phyloP scores from a whole-genome alignment of 2,329 filamentous ascomycete species.

The Berkeleyomyces rouxiae region DNA sequence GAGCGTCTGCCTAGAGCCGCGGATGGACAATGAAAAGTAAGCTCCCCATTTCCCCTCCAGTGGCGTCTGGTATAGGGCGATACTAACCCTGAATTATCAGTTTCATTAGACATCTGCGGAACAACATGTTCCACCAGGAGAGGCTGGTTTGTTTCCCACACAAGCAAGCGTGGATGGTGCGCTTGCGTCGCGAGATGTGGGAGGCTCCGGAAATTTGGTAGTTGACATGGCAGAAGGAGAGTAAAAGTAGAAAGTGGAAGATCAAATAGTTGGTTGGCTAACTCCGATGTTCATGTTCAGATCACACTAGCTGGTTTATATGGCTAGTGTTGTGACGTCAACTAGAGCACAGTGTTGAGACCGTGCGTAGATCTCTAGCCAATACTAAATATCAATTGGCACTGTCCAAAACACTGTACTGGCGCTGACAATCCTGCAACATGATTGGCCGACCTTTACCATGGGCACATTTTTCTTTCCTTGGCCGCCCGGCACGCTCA shows the following conservation, averaged over 20 bases:
- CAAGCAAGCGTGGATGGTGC: conserved; percentile 80
- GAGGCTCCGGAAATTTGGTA: conserved; percentile 44
- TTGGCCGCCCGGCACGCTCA: background rate
- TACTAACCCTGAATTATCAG: conserved; percentile 15
- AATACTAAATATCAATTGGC: background rate
- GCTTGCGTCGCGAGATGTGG: conserved; percentile 65
- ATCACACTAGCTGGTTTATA: background rate
- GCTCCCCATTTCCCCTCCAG: conserved; percentile 17
- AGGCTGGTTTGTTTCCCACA: conserved; percentile 76
- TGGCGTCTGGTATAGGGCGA: background rate
- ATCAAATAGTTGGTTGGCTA: too few species aligned
- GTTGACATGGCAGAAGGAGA: background rate
- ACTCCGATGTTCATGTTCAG: too few species aligned
- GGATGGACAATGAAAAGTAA: conserved; percentile 80
- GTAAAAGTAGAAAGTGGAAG: background rate
- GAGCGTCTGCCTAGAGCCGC: conserved; percentile 70
- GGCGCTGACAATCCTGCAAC: background rate
- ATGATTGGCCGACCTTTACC: conserved; percentile 1
- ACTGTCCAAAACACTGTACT: background rate
- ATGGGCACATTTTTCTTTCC: background rate
- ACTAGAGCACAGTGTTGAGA: background rate
- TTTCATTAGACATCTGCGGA: conserved; percentile 44
- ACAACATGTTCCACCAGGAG: conserved; percentile 70
- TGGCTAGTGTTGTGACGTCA: background rate
- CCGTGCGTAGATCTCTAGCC: background rate